Conservation (phyloP, 1,284 basidiomycete species). For the Mrakiaceae sp. region DNA sequence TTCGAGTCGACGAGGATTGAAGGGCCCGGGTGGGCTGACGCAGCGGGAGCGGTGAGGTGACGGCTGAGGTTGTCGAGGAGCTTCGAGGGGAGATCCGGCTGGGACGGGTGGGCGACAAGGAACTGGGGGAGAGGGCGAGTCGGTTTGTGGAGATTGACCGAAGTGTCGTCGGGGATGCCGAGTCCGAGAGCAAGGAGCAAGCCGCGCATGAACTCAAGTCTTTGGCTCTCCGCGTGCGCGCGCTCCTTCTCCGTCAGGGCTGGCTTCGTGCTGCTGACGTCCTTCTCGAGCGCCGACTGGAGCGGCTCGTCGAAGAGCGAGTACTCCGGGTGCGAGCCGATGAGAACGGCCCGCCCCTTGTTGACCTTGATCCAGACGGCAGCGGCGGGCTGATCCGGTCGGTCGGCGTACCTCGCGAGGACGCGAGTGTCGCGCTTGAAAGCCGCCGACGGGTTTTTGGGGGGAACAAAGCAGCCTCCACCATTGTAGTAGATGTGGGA, state of each 20-base stretch:
- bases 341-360: conserved; percentile 48
- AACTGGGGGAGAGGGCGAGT: conserved; percentile 35
- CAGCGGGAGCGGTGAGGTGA: conserved; percentile 37
- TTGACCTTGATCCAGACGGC: conserved; percentile 45
- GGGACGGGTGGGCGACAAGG: conserved; percentile 28
- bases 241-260: conserved; percentile 28
- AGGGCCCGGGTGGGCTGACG: conserved; percentile 28
- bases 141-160: conserved; percentile 22
- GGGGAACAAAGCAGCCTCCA: conserved; percentile 41
- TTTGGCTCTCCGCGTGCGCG: conserved; percentile 30
- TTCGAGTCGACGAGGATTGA: conserved; percentile 46
- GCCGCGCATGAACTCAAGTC: conserved; percentile 38
- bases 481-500: conserved; percentile 44
- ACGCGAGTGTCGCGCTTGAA: conserved; percentile 27
- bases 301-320: conserved; percentile 41
- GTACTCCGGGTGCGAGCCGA: conserved; percentile 55
- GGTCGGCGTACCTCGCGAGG: conserved; percentile 35
- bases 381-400: conserved; percentile 36
- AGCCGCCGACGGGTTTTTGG: conserved; percentile 25
- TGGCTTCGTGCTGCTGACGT: conserved; percentile 22
- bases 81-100: neutral
- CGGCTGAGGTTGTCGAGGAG: conserved; percentile 32
- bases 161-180: conserved; percentile 13
- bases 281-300: conserved; percentile 26
- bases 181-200: conserved; percentile 25